phyloP scores from a whole-genome alignment of 2,329 filamentous ascomycete genomes.

The Trichoderma sp. region DNA sequence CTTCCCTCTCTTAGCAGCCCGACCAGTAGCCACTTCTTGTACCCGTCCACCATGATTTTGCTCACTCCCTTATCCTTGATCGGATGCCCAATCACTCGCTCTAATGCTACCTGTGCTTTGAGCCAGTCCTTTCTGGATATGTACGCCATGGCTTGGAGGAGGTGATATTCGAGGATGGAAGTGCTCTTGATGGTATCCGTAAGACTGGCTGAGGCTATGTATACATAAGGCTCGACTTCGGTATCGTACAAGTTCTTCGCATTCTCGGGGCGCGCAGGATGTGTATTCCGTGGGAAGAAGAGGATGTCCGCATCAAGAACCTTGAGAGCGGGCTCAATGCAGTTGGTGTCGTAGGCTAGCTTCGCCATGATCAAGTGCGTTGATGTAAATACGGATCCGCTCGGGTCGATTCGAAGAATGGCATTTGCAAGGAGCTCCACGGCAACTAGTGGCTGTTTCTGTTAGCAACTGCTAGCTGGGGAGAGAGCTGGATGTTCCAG shows the following conservation, averaged over 20 bases:
- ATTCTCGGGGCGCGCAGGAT: slow-evolving; percentile 34
- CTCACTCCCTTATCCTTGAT: slow-evolving; percentile 61
- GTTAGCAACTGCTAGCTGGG: slow-evolving; percentile 17
- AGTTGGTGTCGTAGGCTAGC: slow-evolving; percentile 56
- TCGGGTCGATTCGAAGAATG: slow-evolving; percentile 65
- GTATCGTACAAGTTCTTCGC: slow-evolving; percentile 46
- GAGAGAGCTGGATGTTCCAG: neutral
- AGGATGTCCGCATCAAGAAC: slow-evolving; percentile 65
- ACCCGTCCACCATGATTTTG: slow-evolving; percentile 81
- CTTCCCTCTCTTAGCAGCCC: slow-evolving; percentile 69
- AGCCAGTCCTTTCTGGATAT: slow-evolving; percentile 61
- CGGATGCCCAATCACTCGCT: slow-evolving; percentile 66
- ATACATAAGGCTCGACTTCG: slow-evolving; percentile 48
- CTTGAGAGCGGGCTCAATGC: slow-evolving; percentile 54
- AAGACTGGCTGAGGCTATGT: slow-evolving; percentile 61
- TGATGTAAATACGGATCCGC: slow-evolving; percentile 63
- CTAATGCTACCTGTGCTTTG: slow-evolving; percentile 60
- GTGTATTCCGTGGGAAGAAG: slow-evolving; percentile 55
- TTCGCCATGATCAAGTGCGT: slow-evolving; percentile 58
- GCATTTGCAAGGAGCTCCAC: slow-evolving; percentile 49
- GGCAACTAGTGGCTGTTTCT: slow-evolving; percentile 44
- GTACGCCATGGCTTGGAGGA: slow-evolving; percentile 63
- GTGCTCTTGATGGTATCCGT: slow-evolving; percentile 47
- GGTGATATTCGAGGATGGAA: slow-evolving; percentile 65
- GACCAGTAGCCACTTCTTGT: slow-evolving; percentile 86